A percentile compares a stretch with the other conserved stretches of the same genome.
Evolutionary conservation across 2,329 filamentous ascomycete species (phyloP).

Genomic region (Penicillium sp.): DNA sequence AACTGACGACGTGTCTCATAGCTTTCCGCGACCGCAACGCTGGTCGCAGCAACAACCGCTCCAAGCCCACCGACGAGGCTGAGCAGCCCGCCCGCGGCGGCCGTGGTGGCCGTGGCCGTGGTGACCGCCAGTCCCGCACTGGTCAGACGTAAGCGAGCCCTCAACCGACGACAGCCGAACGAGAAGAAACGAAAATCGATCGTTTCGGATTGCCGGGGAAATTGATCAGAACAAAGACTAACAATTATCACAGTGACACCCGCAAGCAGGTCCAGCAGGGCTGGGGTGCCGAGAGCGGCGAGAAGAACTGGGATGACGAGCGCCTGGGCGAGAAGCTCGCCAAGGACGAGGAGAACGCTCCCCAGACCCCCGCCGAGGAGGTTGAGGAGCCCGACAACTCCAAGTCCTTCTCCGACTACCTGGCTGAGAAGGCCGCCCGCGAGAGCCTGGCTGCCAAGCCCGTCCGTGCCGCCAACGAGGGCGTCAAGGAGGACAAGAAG

Average conservation of each 20-base stretch:
- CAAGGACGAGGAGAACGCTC: conserved; percentile 76
- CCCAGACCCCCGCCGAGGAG: conserved; percentile 49
- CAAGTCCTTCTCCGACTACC: conserved; percentile 87
- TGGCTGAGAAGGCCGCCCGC: conserved; percentile 72
- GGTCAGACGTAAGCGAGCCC: conserved; percentile 55
- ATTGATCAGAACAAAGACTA: conserved; percentile 18
- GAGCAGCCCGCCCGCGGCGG: conserved; percentile 37
- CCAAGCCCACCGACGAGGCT: conserved; percentile 71
- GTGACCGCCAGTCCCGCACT: conserved; percentile 62
- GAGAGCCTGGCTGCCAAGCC: conserved; percentile 63
- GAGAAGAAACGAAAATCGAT: not conserved
- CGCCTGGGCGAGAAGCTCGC: conserved; percentile 87
- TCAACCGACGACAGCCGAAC: not conserved
- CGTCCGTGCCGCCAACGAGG: conserved; percentile 90
- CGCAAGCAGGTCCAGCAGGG: conserved; percentile 66
- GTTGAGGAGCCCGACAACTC: conserved; percentile 72
- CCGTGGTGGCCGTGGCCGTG: conserved; percentile 46
- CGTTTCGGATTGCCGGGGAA: not conserved
- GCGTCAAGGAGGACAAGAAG: conserved; percentile 83
- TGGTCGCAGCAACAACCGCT: conserved; percentile 78
- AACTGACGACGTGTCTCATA: conserved; percentile 40
- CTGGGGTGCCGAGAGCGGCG: conserved; percentile 81
- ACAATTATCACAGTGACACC: conserved; percentile 36
- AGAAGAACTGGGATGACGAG: conserved; percentile 86
- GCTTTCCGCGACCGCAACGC: conserved; percentile 87